Evolutionary conservation across 495 filamentous ascomycete genomes (phyloP), one percentile per base, ranked within the genome.

Genomic region (Aspergillus incahuasiensis): DNA sequence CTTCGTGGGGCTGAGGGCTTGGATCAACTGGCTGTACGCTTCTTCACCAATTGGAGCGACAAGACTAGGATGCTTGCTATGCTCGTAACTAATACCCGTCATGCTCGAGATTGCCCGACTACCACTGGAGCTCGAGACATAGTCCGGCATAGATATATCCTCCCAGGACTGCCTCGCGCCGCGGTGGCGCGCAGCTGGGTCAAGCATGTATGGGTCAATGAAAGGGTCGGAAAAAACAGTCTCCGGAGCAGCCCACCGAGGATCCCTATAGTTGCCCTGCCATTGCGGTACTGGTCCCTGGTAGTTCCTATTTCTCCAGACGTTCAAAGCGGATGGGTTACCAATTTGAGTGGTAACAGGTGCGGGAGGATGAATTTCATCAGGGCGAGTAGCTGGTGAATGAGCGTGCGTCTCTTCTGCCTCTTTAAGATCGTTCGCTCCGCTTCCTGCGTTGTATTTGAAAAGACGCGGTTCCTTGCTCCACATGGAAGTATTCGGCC

Each of bases 401-500:
- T 83, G 80, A 12, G 68, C 66, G 66, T 83, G 80, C 16, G 58
- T 52, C 35, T 78, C 77, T 11, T 71, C 73, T 15, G 65, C 54
- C 43, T 68, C 68, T 56, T 68, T 68, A 7, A 53, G 32, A 6
- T 60, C 66, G 19, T 53, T 54, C 19, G 62, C 55, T 13, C 55
- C 54, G n/a, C 48, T 56, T 16, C 59, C 60, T 15, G 73, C 66
- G 43, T 62, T 61, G 21, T 69, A 65, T 42, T 72, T 71, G 52
- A 74, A 69, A 16, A 68, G 65, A 38, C 74, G 71, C 7, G 69
- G 62, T 22, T 71, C 59, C 19, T 81, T 80, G 12, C 72, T 76
- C 86, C 84, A 91, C 87, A 91, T 90, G 18, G 68, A 67, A 43
- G 80, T 77, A 68, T 89, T 91, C 2, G 89, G 89, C 88, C 88